Evolutionary conservation across 805 yeast species (phyloP).

Genomic region (Nadsonia fulvescens): DNA sequence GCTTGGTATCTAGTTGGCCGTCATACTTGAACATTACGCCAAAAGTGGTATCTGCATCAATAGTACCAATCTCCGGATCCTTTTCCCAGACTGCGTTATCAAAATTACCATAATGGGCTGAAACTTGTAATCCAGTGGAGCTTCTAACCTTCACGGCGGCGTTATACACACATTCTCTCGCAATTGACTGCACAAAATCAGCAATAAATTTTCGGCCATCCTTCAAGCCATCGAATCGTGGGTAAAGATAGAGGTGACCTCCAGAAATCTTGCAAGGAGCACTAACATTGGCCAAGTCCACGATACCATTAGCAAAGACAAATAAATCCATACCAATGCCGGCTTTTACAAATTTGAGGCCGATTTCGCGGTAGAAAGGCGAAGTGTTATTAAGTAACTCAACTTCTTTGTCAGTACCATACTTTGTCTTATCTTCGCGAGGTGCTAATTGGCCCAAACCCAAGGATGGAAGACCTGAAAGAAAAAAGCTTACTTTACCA

Average conservation of each 20-base stretch:
- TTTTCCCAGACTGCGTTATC: slow-evolving; percentile 19
- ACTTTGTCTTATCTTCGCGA: slow-evolving; percentile 18
- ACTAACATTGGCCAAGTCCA: slow-evolving; percentile 51
- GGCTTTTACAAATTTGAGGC: slow-evolving; percentile 33
- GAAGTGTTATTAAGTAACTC: slow-evolving; percentile 40
- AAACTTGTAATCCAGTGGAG: slow-evolving; percentile 71
- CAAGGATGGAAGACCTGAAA: too few species aligned
- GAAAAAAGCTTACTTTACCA: slow-evolving; percentile 59
- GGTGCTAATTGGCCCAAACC: slow-evolving; percentile 36
- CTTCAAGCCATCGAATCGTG: slow-evolving; percentile 44
- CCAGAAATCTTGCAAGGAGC: slow-evolving; percentile 54
- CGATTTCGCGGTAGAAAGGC: slow-evolving; percentile 42
- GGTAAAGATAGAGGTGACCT: slow-evolving; percentile 49
- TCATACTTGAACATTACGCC: slow-evolving; percentile 64
- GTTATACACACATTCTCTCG: slow-evolving; percentile 46
- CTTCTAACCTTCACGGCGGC: slow-evolving; percentile 72
- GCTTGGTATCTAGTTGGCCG: slow-evolving; percentile 46
- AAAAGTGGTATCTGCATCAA: slow-evolving; percentile 44
- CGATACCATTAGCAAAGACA: slow-evolving; percentile 54
- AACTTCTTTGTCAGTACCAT: slow-evolving; percentile 26
- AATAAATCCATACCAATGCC: slow-evolving; percentile 67
- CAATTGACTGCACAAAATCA: slow-evolving; percentile 31
- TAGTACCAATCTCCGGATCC: slow-evolving; percentile 56
- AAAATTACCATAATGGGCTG: slow-evolving; percentile 52
- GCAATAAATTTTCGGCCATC: slow-evolving; percentile 53